These are phyloP conservation scores for Brachypodium distachyon DNA, from an alignment of 202 grass and related monocot species.

Conservation along the genomic window DNA sequence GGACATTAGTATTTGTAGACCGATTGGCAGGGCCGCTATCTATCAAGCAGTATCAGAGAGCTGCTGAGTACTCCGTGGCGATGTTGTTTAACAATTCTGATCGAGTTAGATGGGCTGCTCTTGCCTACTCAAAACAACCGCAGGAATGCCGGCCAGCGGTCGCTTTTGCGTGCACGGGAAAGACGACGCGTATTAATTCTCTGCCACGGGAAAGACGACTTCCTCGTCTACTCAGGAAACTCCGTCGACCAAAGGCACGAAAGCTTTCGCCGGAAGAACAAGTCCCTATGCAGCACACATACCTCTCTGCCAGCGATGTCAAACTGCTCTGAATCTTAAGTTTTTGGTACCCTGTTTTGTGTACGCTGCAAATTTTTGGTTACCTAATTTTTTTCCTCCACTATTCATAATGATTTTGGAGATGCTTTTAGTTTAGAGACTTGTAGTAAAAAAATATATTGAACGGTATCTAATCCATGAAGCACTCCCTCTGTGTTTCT, in stretches of 20 bases:
- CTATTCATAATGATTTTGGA: too few relatives aligned
- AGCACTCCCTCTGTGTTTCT: too few relatives aligned
- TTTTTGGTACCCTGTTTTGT: too few relatives aligned
- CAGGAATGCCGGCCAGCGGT: not conserved
- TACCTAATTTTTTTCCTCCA: too few relatives aligned
- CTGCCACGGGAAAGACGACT: not conserved
- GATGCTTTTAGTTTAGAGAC: too few relatives aligned
- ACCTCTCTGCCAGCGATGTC: too few relatives aligned
- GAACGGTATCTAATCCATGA: too few relatives aligned
- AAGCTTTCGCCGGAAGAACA: not conserved
- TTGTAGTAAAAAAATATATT: too few relatives aligned
- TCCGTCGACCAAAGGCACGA: not conserved
- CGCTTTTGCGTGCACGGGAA: not conserved
- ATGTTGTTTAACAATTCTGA: not conserved
- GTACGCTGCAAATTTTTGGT: too few relatives aligned
- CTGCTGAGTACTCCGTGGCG: too few relatives aligned
- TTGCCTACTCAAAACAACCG: conserved; percentile 32
- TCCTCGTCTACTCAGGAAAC: not conserved
- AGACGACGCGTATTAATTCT: not conserved
- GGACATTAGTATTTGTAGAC: not conserved
- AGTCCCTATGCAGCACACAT: not conserved
- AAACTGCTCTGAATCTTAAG: too few relatives aligned
- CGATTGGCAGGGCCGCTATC: not conserved
- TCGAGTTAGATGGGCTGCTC: conserved; percentile 25
- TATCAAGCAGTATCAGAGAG: not conserved